Base-by-base conservation (phyloP, 257 asterid genomes). In the Salvia miltiorrhiza region DNA sequence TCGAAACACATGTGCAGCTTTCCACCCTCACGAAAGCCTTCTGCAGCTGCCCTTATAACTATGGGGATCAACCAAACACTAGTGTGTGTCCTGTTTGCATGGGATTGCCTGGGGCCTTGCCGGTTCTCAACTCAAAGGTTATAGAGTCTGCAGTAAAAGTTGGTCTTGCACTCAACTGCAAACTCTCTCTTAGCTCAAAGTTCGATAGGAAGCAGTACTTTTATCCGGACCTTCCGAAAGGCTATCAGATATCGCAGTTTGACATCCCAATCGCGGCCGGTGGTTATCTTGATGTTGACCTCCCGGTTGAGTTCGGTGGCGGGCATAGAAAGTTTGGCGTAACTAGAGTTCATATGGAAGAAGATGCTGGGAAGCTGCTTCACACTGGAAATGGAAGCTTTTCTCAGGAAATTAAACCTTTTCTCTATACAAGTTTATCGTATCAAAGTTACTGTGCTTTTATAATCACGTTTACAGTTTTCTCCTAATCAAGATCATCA, bases 101-200 rank as follows among this genome's bases (percentile, higher is more conserved):
- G 97, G 99, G 99, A 32, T 78, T 93, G 78, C 99, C 99, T 11
- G 99, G 99, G 49, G 97, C 97, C 5, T 86, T 93, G 77, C 99
- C 99, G 1, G 95, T 88, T 70, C 82, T 90, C 73, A 93, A 90
- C 84, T 87, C 96, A n/a, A 88, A 90, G 81, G 88, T 93, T 56
- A 75, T 88, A 39, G 95, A 90, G 73, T 81, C n/a, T 76, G 99
- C 89, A 0, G 95, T 91, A 19, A 91, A 82, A 79, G 84, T 87
- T 47, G 97, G 99, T 62, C 86, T 94, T 67, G 96, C 97, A 32
- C 89, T 91, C 58, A 87, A 91, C 80, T 87, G 96, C 61, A 81
- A 80, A 32, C 84, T 91, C 49, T 83, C 99, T 69, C 61, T 82
- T 73, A 80, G 75, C 72, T 94, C 97, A 4, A 91, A 94, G 79